phyloP scores from a whole-genome alignment of 2,329 filamentous ascomycete species.

The Penicillium frequentans region DNA sequence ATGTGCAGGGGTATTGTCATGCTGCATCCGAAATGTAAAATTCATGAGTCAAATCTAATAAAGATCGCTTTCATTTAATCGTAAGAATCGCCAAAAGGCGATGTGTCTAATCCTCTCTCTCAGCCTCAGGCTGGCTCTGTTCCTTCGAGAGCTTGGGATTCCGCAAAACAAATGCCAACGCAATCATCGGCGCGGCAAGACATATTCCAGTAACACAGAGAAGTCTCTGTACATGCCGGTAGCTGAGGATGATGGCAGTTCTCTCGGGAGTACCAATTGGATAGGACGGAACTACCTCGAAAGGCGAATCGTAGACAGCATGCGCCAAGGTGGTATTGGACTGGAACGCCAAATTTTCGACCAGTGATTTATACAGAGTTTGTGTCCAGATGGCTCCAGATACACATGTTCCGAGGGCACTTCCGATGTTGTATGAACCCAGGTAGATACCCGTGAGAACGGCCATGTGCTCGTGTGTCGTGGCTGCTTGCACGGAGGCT shows the following conservation, averaged over 20 bases:
- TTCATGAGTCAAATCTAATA: not conserved
- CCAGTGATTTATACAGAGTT: constrained; percentile 35
- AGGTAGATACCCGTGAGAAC: constrained; percentile 20
- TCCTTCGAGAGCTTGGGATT: constrained; percentile 40
- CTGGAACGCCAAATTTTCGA: constrained; percentile 22
- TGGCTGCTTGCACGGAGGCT: constrained; percentile 4
- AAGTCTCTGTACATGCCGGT: constrained; percentile 50
- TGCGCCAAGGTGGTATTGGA: constrained; percentile 36
- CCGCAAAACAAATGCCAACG: constrained; percentile 44
- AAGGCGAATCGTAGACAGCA: constrained; percentile 38
- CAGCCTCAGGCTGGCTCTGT: constrained; percentile 6
- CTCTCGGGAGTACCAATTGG: constrained; percentile 39
- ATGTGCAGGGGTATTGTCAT: not conserved
- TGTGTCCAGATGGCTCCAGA: constrained; percentile 48
- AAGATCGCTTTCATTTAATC: not conserved
- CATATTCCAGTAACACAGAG: constrained; percentile 53
- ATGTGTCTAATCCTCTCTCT: not conserved
- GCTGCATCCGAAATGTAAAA: not conserved
- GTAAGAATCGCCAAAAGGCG: not conserved
- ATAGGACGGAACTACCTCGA: constrained; percentile 32
- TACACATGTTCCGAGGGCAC: constrained; percentile 44
- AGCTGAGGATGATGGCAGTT: constrained; percentile 37
- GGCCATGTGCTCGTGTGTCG: constrained; percentile 6
- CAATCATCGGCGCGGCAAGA: constrained; percentile 51
- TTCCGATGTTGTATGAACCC: constrained; percentile 46